Evolutionary conservation across 148 eudicot species (phyloP).

Genomic region (Camellia japonica): DNA sequence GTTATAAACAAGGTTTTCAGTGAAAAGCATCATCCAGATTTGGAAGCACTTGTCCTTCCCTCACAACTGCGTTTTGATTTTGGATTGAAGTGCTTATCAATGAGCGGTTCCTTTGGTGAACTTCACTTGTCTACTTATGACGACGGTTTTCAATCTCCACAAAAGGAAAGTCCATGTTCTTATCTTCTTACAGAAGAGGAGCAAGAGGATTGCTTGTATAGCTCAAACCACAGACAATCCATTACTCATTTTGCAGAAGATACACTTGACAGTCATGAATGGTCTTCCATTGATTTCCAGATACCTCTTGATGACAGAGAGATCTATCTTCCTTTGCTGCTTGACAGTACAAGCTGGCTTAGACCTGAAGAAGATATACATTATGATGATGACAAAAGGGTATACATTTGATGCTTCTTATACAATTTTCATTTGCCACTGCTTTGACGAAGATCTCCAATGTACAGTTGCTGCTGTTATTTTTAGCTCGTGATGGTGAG

Average conservation of each 20-base stretch:
- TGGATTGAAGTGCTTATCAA: slow-evolving; percentile 27
- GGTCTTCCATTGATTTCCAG: slow-evolving; percentile 15
- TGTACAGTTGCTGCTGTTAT: neutral
- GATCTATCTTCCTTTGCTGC: slow-evolving; percentile 19
- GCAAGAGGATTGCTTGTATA: slow-evolving; percentile 13
- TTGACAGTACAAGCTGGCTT: slow-evolving; percentile 25
- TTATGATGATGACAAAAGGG: slow-evolving; percentile 6
- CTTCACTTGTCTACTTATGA: slow-evolving; percentile 13
- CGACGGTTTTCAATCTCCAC: slow-evolving; percentile 20
- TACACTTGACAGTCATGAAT: neutral
- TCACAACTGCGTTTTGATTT: slow-evolving; percentile 21
- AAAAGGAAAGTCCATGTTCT: slow-evolving; percentile 4
- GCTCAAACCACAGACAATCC: slow-evolving; percentile 14
- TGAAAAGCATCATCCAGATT: slow-evolving; percentile 17
- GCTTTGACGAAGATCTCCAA: neutral
- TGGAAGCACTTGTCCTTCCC: slow-evolving; percentile 27
- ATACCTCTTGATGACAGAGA: slow-evolving; percentile 15
- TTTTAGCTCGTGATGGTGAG: slow-evolving; percentile 4
- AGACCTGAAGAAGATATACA: slow-evolving; percentile 14
- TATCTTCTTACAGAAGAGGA: slow-evolving; percentile 16
- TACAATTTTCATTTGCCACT: neutral
- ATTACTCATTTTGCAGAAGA: slow-evolving; percentile 8
- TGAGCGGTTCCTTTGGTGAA: slow-evolving; percentile 20
- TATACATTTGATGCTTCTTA: neutral
- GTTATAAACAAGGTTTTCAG: slow-evolving; percentile 16